Base-by-base conservation (phyloP, 2,329 filamentous ascomycete genomes). In the Calonectria montana region DNA sequence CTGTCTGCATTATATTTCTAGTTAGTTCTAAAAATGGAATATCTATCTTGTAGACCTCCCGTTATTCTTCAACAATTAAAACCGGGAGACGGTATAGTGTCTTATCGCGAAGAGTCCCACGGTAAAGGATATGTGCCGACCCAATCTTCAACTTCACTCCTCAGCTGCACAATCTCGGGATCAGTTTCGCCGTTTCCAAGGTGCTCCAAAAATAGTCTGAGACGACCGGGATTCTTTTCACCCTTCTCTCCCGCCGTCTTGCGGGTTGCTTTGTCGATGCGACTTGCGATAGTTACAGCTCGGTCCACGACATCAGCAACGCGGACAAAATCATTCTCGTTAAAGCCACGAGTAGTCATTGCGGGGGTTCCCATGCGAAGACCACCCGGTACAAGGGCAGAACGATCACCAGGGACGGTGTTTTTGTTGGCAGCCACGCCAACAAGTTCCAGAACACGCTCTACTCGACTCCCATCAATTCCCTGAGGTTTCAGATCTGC, bases 341-440 rank as follows among this genome's bases (percentile, higher is more conserved):
- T 90, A 83, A 99, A 96, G n/a, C 96, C 97, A 73, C 97, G 92
- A 21, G 95, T 98, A 25, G 97, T 98, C 97, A 99, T 99, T 77
- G 97, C 97, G 0, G 97, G 97, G 0, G 96, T 97, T 68, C 97
- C 97, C 86, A 99, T 96, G 76, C 97, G 93, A 75, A 99, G 89
- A 75, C 97, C 97, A 76, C 96, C 96, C 16, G 97, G 97, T 75
- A 96, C 94, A 81, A 99, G 90, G 1, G 97, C 97, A 1, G 95
- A 98, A 82, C 93, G 94, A 86, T 99, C 97, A 50, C 96, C 97
- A 1, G 97, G 97, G 0, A 98, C 96, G 9, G 97, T 98, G 87
- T 99, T 99, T 90, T 99, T 99, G 89, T 99, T 99, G 82, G 94
- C 94, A n/a, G 97, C 97, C 65, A 98, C 96, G 79, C 96, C 96